Evolutionary conservation across 2,329 filamentous ascomycete species (phyloP).

Genomic region (Paraconiothyrium sp.): DNA sequence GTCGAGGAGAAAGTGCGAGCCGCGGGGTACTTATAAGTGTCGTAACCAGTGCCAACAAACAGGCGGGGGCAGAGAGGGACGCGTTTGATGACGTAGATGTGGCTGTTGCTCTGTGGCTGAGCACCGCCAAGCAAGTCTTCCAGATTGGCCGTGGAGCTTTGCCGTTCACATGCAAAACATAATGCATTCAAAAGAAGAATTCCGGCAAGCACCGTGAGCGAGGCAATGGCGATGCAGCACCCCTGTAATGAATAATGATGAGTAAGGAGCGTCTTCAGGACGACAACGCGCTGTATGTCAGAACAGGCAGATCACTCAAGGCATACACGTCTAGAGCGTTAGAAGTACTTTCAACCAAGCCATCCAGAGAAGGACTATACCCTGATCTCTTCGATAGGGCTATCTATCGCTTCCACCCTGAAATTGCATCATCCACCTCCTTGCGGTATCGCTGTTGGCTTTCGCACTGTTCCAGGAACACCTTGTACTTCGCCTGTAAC

Average conservation of each 20-base stretch:
- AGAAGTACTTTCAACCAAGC: not conserved
- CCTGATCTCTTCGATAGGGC: not conserved
- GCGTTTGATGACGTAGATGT: constrained; percentile 16
- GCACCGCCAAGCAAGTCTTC: not conserved
- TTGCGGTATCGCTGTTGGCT: constrained; percentile 84
- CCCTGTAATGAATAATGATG: no score
- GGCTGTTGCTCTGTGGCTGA: constrained; percentile 15
- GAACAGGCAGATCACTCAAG: no score
- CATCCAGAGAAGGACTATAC: not conserved
- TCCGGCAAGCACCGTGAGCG: no score
- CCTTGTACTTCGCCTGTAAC: constrained; percentile 87
- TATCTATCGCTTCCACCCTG: constrained; percentile 39
- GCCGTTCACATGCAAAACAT: constrained; percentile 13
- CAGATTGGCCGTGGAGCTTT: not conserved
- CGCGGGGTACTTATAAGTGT: constrained; percentile 11
- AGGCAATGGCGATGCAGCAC: no score
- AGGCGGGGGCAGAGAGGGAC: constrained; percentile 13
- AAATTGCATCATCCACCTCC: constrained; percentile 71
- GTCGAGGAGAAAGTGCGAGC: not conserved
- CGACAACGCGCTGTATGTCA: no score
- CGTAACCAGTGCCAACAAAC: not conserved
- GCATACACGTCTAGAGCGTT: no score
- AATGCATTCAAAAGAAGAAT: no score
- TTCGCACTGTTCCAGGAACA: constrained; percentile 93
- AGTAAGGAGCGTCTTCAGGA: no score